phyloP scores from a whole-genome alignment of 208 protist species.

The Acanthamoeba culbertsoni region DNA sequence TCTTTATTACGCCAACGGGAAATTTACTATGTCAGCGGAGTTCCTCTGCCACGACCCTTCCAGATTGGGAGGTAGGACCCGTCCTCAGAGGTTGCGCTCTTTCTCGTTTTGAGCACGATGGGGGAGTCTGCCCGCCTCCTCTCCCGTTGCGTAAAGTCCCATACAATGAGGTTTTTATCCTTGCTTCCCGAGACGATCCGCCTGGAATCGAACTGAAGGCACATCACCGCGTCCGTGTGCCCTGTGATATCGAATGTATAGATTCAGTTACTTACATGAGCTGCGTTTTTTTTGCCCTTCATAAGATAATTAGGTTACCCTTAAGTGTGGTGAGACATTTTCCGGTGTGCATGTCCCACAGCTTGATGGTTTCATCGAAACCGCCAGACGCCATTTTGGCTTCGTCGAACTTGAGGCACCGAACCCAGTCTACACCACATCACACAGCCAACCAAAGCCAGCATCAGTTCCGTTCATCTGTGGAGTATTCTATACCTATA shows the following conservation, averaged over 20 bases:
- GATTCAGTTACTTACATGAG: too few relatives aligned
- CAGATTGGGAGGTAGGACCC: not conserved
- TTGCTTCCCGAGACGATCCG: conserved; percentile 11
- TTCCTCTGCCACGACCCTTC: not conserved
- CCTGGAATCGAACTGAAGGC: conserved; percentile 20
- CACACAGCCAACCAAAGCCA: not conserved
- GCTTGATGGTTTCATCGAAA: conserved; percentile 36
- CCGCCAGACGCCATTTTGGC: not conserved
- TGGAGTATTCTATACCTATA: too few relatives aligned
- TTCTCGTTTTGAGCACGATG: conserved; percentile 5
- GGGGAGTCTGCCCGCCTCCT: not conserved
- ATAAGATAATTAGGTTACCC: not conserved
- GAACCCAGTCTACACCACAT: not conserved
- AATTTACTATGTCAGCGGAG: not conserved
- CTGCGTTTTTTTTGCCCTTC: too few relatives aligned
- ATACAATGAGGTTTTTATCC: conserved; percentile 11
- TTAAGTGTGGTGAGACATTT: conserved; percentile 17
- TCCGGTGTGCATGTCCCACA: conserved; percentile 53
- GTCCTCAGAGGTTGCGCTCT: not conserved
- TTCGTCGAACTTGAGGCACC: conserved; percentile 16
- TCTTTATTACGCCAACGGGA: too few relatives aligned
- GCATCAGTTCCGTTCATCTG: not conserved
- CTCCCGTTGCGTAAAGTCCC: conserved; percentile 20
- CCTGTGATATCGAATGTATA: not conserved
- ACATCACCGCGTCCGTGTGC: conserved; percentile 39